Percentiles rank a stretch among this genome's conserved stretches.
These are phyloP conservation scores for Trametes villosa DNA, from an alignment of 768 basidiomycete genomes.

Conservation along the genomic window DNA sequence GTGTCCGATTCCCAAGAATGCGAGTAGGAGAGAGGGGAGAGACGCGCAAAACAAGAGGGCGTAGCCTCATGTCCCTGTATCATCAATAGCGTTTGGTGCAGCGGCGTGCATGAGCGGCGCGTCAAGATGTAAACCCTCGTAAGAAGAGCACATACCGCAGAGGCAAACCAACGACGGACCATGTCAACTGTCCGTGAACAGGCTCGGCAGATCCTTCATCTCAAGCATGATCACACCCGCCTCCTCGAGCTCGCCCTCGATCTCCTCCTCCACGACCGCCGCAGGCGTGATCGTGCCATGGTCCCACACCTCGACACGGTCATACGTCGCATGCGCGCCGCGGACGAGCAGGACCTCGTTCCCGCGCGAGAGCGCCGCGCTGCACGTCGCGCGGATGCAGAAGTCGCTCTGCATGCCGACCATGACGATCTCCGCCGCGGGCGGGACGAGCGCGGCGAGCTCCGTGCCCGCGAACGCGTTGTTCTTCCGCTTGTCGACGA, in stretches of 20 bases:
- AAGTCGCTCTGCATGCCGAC: constrained; percentile 73
- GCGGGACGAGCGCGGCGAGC: constrained; percentile 52
- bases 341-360: constrained; percentile 67
- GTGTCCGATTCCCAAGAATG: too few species aligned
- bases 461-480: constrained; percentile 69
- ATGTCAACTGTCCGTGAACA: constrained; percentile 64
- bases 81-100: too few species aligned
- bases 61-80: too few species aligned
- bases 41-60: too few species aligned
- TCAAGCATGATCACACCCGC: constrained; percentile 67
- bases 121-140: too few species aligned
- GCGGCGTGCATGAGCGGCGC: too few species aligned
- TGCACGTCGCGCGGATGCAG: constrained; percentile 56
- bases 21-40: too few species aligned
- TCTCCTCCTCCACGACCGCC: constrained; percentile 54
- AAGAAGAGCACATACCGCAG: too few species aligned
- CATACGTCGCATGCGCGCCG: constrained; percentile 71
- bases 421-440: constrained; percentile 64
- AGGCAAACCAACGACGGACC: too few species aligned
- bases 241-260: constrained; percentile 71
- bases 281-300: constrained; percentile 53
- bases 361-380: constrained; percentile 61
- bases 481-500: constrained; percentile 66
- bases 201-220: constrained; percentile 63
- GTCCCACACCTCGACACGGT: constrained; percentile 64